These are phyloP conservation scores for Plasmodium chabaudi DNA, from an alignment of 169 alveolate species.

Conservation along the genomic window DNA sequence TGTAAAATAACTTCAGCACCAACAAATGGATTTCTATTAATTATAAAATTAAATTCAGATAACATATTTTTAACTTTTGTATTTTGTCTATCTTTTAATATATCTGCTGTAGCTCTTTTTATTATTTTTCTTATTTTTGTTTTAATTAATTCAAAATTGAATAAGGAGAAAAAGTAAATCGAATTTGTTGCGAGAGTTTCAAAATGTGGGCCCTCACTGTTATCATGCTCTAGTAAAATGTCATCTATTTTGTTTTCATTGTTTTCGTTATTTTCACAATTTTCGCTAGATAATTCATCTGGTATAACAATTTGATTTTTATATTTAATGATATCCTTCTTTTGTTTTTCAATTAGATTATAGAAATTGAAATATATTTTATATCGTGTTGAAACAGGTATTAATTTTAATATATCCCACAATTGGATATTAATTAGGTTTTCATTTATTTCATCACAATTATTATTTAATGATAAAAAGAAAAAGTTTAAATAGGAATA, in stretches of 20 bases:
- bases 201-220: background rate
- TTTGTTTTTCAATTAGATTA: conserved; percentile 15
- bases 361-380: conserved; percentile 38
- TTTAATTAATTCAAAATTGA: conserved; percentile 25
- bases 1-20: conserved; percentile 32
- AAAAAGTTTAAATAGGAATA: background rate
- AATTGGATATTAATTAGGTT: conserved; percentile 7
- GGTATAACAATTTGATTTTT: background rate
- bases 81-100: conserved; percentile 53
- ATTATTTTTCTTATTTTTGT: conserved; percentile 49
- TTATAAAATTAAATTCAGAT: conserved; percentile 7
- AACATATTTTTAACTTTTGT: conserved; percentile 30
- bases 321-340: conserved; percentile 9
- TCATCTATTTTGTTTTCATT: background rate
- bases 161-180: background rate
- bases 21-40: conserved; percentile 49
- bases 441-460: conserved; percentile 7
- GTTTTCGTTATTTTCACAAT: background rate
- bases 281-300: background rate
- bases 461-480: conserved; percentile 21
- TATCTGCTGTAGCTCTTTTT: conserved; percentile 50
- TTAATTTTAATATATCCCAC: conserved; percentile 28
- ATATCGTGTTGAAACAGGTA: conserved; percentile 48
- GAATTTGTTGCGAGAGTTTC: background rate
- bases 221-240: background rate